These are phyloP conservation scores for Hibiscus tridactylites DNA, from an alignment of 345 rosid genomes.

Conservation along the genomic window DNA sequence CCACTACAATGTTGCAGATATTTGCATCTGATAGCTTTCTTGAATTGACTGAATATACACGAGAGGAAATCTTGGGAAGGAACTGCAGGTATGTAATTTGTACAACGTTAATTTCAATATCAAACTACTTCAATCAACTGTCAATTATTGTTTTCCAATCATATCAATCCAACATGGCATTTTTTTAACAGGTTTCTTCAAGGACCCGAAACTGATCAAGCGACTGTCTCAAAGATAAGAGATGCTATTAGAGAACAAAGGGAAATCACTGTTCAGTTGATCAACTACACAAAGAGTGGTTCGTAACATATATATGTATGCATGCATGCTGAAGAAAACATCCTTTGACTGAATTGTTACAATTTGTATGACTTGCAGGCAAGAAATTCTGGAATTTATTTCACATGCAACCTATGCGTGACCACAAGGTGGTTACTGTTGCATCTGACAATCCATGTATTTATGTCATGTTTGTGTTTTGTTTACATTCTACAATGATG, in stretches of 20 bases:
- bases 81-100: conserved; percentile 66
- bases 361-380: conserved; percentile 43
- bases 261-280: conserved; percentile 92
- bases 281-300: conserved; percentile 95
- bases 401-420: conserved; percentile 98
- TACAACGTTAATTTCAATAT: too few species aligned
- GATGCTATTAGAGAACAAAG: conserved; percentile 80
- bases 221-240: conserved; percentile 71
- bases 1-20: conserved; percentile 41
- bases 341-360: conserved; percentile 1
- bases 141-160: conserved; percentile 1
- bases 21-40: conserved; percentile 98
- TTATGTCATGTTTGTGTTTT: not conserved
- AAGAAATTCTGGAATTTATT: conserved; percentile 97
- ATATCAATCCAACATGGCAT: not conserved
- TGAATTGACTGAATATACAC: conserved; percentile 80
- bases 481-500: not conserved
- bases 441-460: not conserved
- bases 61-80: conserved; percentile 93
- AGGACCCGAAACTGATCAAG: conserved; percentile 94
- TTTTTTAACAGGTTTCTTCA: conserved; percentile 65
- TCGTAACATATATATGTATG: not conserved
- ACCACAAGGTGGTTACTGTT: conserved; percentile 53
- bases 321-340: not conserved
- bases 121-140: not conserved